Percentiles rank a stretch among this genome's conserved stretches.
These are phyloP conservation scores for Choanephora cucurbitarum DNA, from an alignment of 371 early-diverging fungal species.

Conservation along the genomic window DNA sequence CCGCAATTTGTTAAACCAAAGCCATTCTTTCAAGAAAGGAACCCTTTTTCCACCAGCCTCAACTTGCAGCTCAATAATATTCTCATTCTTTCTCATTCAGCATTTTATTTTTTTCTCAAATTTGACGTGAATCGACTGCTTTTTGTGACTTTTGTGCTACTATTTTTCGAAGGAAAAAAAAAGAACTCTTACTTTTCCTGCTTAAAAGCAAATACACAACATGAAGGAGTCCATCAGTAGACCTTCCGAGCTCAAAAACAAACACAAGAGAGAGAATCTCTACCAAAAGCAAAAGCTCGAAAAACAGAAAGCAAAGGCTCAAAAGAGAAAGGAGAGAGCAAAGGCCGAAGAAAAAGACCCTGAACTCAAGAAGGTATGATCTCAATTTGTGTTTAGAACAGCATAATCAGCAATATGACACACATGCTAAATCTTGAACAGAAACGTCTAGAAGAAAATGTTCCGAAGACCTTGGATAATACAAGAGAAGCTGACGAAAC, in stretches of 20 bases:
- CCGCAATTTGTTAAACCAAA: too few relatives aligned
- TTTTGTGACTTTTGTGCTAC: too few relatives aligned
- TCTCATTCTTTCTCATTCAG: too few relatives aligned
- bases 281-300: conserved; percentile 71
- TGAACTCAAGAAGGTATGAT: conserved; percentile 74
- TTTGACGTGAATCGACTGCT: too few relatives aligned
- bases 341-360: conserved; percentile 90
- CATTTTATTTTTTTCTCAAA: too few relatives aligned
- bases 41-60: too few relatives aligned
- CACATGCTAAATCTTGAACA: conserved; percentile 18
- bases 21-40: too few relatives aligned
- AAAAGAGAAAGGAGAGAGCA: conserved; percentile 64
- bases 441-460: conserved; percentile 88
- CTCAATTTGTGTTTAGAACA: neutral
- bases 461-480: conserved; percentile 92
- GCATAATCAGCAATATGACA: neutral
- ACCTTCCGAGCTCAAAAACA: conserved; percentile 73
- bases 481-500: conserved; percentile 94
- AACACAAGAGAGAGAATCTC: conserved; percentile 78
- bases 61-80: too few relatives aligned
- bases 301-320: conserved; percentile 76
- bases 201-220: neutral
- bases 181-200: neutral
- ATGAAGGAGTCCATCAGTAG: conserved; percentile 22
- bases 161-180: too few relatives aligned